Base-by-base conservation (phyloP, 2,329 filamentous ascomycete species). In the Didymellaceae sp. region DNA sequence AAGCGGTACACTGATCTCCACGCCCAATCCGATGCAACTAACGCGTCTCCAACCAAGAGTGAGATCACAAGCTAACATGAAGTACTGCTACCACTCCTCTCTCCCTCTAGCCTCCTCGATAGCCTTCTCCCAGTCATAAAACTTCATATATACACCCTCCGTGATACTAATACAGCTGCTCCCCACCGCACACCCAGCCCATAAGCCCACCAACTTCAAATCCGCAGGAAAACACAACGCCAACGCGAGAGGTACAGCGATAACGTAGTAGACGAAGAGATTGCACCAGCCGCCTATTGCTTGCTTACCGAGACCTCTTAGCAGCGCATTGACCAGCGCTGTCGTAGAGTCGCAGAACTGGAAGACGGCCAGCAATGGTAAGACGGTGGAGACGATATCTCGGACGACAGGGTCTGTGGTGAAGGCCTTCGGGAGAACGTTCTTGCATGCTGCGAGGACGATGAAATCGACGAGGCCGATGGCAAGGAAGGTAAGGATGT, bases 211-310 rank as follows among this genome's bases (percentile, higher is more conserved):
- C 4, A 76, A 56, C 21, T 71, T 70, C 55, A 72, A 49, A 24
- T 68, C 62, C n/a, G 61, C 62, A 6, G 64, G 59, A 20, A 76
- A 70, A 38, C 72, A 72, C 34, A 76, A 49, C 7, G 62, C 63
- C 37, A 75, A 56, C 6, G 72, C 65, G 25, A 74, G 44, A 2
- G 74, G 74, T 5, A 75, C 68, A 0, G 71, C 72, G 41, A 73
- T 63, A 5, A 68, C 40, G 43, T 76, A 76, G 25, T 75, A 74
- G 2, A 74, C 70, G 3, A 66, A 61, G 13, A 75, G 45, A 42
- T 71, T 74, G 14, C 70, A 67, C 55, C 67, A 74, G 0, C 74
- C 74, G 6, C 72, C 73, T 5, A 76, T 70, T 1, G 62, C 65
- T 50, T 75, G 74, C 48, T 69, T 64, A 0, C 74, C 74, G 5